Percentiles rank a stretch among this genome's conserved stretches.
Evolutionary conservation across 495 filamentous ascomycete species (phyloP).

Genomic region (Lophiostoma macrostomum): DNA sequence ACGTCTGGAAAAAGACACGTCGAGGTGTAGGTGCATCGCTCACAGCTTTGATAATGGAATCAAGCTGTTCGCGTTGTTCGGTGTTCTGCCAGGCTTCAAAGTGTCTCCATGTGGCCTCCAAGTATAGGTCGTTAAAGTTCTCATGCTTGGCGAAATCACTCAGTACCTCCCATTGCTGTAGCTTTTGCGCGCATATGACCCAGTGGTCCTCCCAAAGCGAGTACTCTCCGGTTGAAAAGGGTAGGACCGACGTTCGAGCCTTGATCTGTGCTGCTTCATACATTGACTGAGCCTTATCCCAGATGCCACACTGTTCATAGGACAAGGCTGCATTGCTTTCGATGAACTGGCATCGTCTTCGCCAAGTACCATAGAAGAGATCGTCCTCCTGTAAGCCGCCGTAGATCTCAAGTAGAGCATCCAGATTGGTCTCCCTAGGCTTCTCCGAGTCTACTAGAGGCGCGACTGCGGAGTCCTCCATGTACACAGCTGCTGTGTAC

Average conservation of each 20-base stretch:
- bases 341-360: conserved; percentile 87
- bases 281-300: conserved; percentile 94
- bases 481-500: conserved; percentile 81
- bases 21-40: conserved; percentile 95
- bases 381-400: conserved; percentile 88
- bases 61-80: conserved; percentile 81
- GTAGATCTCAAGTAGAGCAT: conserved; percentile 89
- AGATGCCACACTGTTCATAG: conserved; percentile 98
- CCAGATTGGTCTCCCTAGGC: conserved; percentile 88
- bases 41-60: conserved; percentile 87
- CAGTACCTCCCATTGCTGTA: conserved; percentile 98
- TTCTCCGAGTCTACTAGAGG: conserved; percentile 78
- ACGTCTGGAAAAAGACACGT: conserved; percentile 93
- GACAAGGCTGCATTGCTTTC: conserved; percentile 96
- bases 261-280: conserved; percentile 97
- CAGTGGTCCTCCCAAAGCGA: conserved; percentile 99
- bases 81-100: conserved; percentile 87
- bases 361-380: conserved; percentile 97
- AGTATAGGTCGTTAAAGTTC: conserved; percentile 93
- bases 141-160: conserved; percentile 98
- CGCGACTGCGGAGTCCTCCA: conserved; percentile 79
- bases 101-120: conserved; percentile 92
- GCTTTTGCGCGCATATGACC: conserved; percentile 94
- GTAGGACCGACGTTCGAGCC: conserved; percentile 84
- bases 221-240: conserved; percentile 95